Base-by-base conservation (phyloP, 1,139 yeast species). In the Wickerhamiella pararugosa region DNA sequence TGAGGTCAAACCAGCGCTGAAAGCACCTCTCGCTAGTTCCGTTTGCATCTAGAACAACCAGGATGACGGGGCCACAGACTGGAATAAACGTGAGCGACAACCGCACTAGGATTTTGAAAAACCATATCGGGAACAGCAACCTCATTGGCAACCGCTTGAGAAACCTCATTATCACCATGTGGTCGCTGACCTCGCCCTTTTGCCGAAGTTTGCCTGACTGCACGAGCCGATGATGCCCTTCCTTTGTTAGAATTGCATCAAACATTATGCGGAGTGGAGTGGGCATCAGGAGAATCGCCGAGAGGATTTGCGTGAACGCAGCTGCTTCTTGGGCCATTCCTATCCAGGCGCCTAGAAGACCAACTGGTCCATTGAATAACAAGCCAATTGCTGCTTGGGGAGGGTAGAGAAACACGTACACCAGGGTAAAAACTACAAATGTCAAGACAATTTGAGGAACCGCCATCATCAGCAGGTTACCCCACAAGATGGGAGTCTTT, bases 1-100 rank as follows among this genome's bases (percentile, higher is more conserved):
- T 76, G 39, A 79, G 63, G 31, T 68, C 68, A 51, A 74, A 79
- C 54, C 79, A 80, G 38, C 87, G 62, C 9, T 62, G 55, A 46
- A 78, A 86, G 11, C 73, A 67, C 39, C 64, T 62, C 42, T 68
- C 62, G 0, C 80, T 87, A 40, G 71, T 70, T 26, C 71, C 63
- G 0, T 82, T 76, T 1, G 83, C 78, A 43, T 70, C 72, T 15
- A 77, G 48, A 4, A 75, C 48, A 9, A 77, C 62, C 5, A 74
- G 67, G 7, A 76, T 39, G 4, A 71, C 38, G 0, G 86, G 82
- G 0, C 90, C 92, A 8, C 75, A 36, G 6, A 78, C 43, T 0
- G 92, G 92, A 8, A 79, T 62, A 44, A 71, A 62, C 29, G 71
- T 70, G 25, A 78, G 56, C 0, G 64, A 25, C 15, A 71, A 47